A percentile compares a stretch with the other conserved stretches of the same genome.
Evolutionary conservation across 345 rosid species (phyloP).

Genomic region (Aquilaria malaccensis): DNA sequence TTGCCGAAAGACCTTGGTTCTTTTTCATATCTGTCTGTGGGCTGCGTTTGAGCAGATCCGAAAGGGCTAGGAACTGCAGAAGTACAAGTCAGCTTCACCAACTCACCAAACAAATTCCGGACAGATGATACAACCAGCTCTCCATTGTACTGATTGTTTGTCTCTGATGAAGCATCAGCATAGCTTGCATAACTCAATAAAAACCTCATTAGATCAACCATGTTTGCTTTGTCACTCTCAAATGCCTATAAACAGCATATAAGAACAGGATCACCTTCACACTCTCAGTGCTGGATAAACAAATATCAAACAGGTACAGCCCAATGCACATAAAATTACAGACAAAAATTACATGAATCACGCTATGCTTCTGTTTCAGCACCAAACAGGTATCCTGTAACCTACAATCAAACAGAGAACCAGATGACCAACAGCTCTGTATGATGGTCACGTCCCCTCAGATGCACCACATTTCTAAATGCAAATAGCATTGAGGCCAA

Average conservation of each 20-base stretch:
- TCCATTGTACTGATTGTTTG: slow-evolving; percentile 20
- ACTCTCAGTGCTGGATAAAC: neutral
- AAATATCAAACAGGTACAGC: no score
- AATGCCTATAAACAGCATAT: slow-evolving; percentile 27
- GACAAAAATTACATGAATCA: no score
- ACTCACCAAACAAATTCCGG: slow-evolving; percentile 48
- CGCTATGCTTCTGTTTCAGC: no score
- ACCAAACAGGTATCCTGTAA: no score
- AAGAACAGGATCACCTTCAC: no score
- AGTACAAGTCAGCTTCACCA: slow-evolving; percentile 39
- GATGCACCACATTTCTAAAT: no score
- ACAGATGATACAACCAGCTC: slow-evolving; percentile 52
- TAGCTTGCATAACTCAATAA: slow-evolving; percentile 61
- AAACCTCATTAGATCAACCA: slow-evolving; percentile 72
- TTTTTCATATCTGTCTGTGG: slow-evolving; percentile 36
- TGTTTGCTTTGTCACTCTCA: slow-evolving; percentile 36
- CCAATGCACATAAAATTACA: no score
- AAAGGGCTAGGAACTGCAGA: slow-evolving; percentile 21
- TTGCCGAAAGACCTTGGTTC: slow-evolving; percentile 31
- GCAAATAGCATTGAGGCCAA: no score
- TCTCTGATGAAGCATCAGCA: slow-evolving; percentile 23
- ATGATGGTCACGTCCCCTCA: no score
- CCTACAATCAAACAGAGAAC: no score
- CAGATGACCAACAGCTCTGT: no score
- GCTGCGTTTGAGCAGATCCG: slow-evolving; percentile 29